phyloP scores from a whole-genome alignment of 73 alveolate species.

The Breviolum minutum region DNA sequence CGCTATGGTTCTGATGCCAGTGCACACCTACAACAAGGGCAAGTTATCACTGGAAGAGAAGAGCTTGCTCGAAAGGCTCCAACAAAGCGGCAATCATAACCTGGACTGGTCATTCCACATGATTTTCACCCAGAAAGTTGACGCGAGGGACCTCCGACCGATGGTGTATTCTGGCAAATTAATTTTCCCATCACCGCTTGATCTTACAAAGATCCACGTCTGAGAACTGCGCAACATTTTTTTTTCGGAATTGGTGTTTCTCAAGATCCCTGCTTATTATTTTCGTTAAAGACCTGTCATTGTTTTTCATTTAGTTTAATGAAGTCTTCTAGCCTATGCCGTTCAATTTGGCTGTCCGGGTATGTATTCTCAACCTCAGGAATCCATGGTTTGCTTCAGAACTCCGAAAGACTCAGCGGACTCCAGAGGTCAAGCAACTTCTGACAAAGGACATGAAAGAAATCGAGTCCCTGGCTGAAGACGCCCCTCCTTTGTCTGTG shows the following conservation, averaged over 20 bases:
- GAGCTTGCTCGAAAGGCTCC: not conserved
- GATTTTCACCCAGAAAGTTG: not conserved
- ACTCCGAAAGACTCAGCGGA: not conserved
- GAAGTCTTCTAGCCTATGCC: no score
- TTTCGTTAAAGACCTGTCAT: no score
- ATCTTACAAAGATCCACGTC: not conserved
- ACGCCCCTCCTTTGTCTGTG: not conserved
- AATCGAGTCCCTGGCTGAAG: not conserved
- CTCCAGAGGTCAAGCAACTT: not conserved
- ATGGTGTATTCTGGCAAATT: not conserved
- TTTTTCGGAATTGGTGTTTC: no score
- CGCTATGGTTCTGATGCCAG: not conserved
- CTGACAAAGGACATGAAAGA: not conserved
- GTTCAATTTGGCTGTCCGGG: no score
- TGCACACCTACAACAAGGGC: slow-evolving; percentile 1
- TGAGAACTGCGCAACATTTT: no score
- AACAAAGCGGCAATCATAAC: not conserved
- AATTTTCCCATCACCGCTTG: not conserved
- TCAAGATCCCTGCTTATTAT: no score
- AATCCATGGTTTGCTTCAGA: not conserved
- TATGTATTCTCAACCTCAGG: no score
- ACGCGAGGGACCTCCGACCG: slow-evolving; percentile 1
- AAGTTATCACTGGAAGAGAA: not conserved
- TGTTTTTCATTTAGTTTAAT: no score
- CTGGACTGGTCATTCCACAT: not conserved